Conservation (phyloP, 2,329 filamentous ascomycete genomes). For the Nothopassalora personata region DNA sequence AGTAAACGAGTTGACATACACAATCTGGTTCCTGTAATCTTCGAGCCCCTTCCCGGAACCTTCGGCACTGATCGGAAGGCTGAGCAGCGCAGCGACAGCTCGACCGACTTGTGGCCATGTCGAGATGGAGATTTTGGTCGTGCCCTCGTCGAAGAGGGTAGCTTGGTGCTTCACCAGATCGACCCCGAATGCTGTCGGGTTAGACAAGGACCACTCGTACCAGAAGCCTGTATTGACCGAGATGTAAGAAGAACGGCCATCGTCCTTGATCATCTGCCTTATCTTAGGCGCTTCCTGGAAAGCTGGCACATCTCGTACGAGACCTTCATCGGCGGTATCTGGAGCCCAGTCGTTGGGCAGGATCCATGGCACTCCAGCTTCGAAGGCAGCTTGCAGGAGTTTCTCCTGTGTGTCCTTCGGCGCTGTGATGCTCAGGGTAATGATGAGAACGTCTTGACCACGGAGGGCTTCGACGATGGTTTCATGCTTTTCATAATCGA, state of each 20-base stretch:
- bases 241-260: conserved; percentile 27
- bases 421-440: conserved; percentile 34
- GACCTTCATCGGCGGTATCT: conserved; percentile 25
- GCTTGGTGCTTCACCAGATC: conserved; percentile 31
- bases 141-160: conserved; percentile 51
- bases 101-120: conserved; percentile 55
- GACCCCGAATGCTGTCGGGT: conserved; percentile 31
- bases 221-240: conserved; percentile 29
- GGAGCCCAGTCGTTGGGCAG: conserved; percentile 37
- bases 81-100: conserved; percentile 46
- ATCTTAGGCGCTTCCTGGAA: conserved; percentile 9
- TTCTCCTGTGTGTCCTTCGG: conserved; percentile 27
- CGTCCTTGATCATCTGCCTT: conserved; percentile 23
- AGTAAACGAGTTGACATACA: conserved; percentile 54
- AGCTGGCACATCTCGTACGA: conserved; percentile 21
- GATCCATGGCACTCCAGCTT: conserved; percentile 37
- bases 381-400: conserved; percentile 34
- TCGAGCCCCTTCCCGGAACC: conserved; percentile 8
- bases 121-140: conserved; percentile 50
- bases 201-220: conserved; percentile 36
- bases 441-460: conserved; percentile 37
- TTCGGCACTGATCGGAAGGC: conserved; percentile 23
- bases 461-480: conserved; percentile 33
- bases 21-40: conserved; percentile 43
- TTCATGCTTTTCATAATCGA: conserved; percentile 46